A percentile compares a stretch with the other conserved stretches of the same genome.
These are phyloP conservation scores for Plasmodium fragile DNA, from an alignment of 169 alveolate genomes.

Conservation along the genomic window DNA sequence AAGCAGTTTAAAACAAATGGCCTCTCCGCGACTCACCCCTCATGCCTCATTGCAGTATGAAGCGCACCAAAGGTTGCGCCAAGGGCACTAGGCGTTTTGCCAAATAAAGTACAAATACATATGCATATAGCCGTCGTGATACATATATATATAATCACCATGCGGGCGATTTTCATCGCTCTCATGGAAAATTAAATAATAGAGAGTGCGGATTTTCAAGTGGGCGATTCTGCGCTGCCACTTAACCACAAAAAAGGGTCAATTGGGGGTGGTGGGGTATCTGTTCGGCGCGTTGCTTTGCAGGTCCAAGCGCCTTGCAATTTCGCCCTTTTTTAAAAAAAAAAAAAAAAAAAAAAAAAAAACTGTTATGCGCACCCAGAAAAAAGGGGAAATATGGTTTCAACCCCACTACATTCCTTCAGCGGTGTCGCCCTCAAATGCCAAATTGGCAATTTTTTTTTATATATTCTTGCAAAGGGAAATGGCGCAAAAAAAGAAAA, in stretches of 20 bases:
- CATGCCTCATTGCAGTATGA: neutral
- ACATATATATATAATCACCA: neutral
- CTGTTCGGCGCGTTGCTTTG: neutral
- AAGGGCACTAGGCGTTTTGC: neutral
- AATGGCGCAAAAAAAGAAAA: neutral
- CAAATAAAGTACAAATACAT: neutral
- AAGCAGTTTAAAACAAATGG: neutral
- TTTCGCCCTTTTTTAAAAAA: neutral
- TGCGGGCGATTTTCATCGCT: neutral
- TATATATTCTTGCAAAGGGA: neutral
- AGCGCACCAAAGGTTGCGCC: neutral
- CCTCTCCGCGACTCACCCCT: neutral
- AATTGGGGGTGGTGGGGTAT: neutral
- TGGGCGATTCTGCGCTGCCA: neutral
- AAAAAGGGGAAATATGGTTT: neutral
- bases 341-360: too few species aligned
- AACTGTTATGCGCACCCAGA: neutral
- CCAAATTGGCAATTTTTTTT: neutral
- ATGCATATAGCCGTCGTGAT: neutral
- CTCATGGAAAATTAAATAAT: neutral
- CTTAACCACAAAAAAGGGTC: neutral
- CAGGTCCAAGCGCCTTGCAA: neutral
- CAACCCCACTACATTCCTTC: neutral
- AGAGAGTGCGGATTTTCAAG: neutral
- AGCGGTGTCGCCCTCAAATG: neutral